These are phyloP conservation scores for Talaromyces atroroseus DNA, from an alignment of 2,329 filamentous ascomycete genomes.

Conservation along the genomic window DNA sequence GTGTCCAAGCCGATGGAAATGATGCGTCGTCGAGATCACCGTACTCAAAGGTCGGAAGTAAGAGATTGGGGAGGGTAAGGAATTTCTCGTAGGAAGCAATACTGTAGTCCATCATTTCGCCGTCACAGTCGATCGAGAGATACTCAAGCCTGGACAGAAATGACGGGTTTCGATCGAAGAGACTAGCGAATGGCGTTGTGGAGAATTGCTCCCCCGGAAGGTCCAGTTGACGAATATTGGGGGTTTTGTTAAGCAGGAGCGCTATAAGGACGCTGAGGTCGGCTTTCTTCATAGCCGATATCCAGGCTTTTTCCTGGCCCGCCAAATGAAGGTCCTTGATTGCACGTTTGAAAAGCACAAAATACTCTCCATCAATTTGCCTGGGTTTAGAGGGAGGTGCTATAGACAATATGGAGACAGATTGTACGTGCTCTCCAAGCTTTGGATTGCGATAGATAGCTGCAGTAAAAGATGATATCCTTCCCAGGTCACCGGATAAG, in stretches of 20 bases:
- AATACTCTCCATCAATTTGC: not conserved
- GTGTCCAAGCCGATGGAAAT: slow-evolving; percentile 13
- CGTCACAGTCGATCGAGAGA: not conserved
- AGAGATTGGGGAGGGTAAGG: not conserved
- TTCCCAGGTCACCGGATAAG: not conserved
- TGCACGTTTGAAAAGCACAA: not conserved
- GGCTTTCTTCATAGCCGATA: slow-evolving; percentile 3
- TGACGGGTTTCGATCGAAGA: not conserved
- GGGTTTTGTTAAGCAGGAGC: slow-evolving; percentile 17
- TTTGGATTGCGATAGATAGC: slow-evolving; percentile 17
- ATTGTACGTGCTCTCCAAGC: slow-evolving; percentile 17
- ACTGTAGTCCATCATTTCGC: not conserved
- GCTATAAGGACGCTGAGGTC: slow-evolving; percentile 16
- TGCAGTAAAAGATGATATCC: slow-evolving; percentile 14
- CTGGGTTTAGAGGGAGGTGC: too few relatives aligned
- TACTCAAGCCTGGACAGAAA: not conserved
- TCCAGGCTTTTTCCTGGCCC: slow-evolving; percentile 17
- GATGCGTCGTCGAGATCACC: slow-evolving; percentile 14
- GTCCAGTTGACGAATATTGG: slow-evolving; percentile 17
- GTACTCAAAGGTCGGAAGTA: slow-evolving; percentile 9
- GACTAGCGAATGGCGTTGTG: not conserved
- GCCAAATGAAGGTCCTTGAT: slow-evolving; percentile 6
- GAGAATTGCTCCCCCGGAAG: slow-evolving; percentile 13
- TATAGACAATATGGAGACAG: slow-evolving; percentile 6
- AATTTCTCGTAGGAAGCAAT: not conserved